These are phyloP conservation scores for Antitrichia curtipendula DNA, from an alignment of 225 moss, liverwort and hornwort genomes.

Conservation along the genomic window DNA sequence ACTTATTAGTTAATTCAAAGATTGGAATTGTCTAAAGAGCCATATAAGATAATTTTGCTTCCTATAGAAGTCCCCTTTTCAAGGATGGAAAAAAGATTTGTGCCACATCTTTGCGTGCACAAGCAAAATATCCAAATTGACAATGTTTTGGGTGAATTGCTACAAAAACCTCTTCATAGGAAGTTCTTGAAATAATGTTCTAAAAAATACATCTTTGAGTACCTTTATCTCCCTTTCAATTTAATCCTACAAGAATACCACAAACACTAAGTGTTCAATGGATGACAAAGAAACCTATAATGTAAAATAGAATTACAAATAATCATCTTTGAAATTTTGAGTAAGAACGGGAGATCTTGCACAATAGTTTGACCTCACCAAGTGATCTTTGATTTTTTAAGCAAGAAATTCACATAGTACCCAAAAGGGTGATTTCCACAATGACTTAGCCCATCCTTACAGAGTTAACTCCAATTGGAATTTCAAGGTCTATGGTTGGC, in stretches of 20 bases:
- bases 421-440: not conserved
- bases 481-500: not conserved
- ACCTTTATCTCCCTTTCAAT: not conserved
- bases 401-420: too few relatives aligned
- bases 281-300: not conserved
- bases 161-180: not conserved
- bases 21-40: fast-evolving
- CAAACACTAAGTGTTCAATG: not conserved
- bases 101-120: too few relatives aligned
- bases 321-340: not conserved
- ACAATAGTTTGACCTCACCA: not conserved
- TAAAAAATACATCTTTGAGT: not conserved
- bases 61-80: fast-evolving
- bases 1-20: not conserved
- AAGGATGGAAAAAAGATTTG: too few relatives aligned
- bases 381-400: too few relatives aligned
- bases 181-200: not conserved
- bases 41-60: not conserved
- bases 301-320: too few relatives aligned
- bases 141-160: too few relatives aligned
- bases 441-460: not conserved
- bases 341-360: too few relatives aligned
- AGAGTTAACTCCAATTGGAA: not conserved
- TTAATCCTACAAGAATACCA: not conserved
- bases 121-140: too few relatives aligned